Conservation (phyloP, 805 yeast species). For the Lachancea nothofagi region DNA sequence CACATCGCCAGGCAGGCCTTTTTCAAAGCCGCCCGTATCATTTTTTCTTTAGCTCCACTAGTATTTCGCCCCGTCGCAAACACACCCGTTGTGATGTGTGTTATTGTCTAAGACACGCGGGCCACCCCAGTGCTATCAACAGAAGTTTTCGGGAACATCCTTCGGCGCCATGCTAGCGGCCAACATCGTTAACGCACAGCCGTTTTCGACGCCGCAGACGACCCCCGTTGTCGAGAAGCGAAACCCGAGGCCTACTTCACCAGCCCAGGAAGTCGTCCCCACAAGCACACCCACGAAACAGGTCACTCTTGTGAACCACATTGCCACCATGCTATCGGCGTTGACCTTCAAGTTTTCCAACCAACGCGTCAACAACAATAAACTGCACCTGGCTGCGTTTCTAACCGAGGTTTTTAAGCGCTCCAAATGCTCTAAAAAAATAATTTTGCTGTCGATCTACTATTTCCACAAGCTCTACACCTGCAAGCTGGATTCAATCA, state of each 20-base stretch:
- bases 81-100: slow-evolving; percentile 3
- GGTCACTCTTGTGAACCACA: slow-evolving; percentile 9
- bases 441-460: slow-evolving; percentile 17
- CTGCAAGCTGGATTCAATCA: slow-evolving; percentile 9
- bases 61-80: too few species aligned
- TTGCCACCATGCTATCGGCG: slow-evolving; percentile 17
- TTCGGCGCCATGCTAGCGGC: too few species aligned
- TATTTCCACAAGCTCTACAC: slow-evolving; percentile 18
- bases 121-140: not conserved
- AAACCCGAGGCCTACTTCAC: not conserved
- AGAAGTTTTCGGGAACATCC: not conserved
- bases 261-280: not conserved
- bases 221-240: not conserved
- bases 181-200: slow-evolving; percentile 1
- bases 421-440: slow-evolving; percentile 21
- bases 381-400: slow-evolving; percentile 12
- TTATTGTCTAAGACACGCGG: slow-evolving; percentile 1
- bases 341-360: slow-evolving; percentile 15
- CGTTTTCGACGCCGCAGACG: slow-evolving; percentile 1
- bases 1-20: too few species aligned
- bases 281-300: slow-evolving; percentile 1
- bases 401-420: slow-evolving; percentile 22
- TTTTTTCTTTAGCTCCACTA: too few species aligned
- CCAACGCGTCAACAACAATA: slow-evolving; percentile 18
- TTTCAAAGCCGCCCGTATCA: too few species aligned